Base-by-base conservation (phyloP, 2,329 filamentous ascomycete genomes). In the Sclerotinia borealis region DNA sequence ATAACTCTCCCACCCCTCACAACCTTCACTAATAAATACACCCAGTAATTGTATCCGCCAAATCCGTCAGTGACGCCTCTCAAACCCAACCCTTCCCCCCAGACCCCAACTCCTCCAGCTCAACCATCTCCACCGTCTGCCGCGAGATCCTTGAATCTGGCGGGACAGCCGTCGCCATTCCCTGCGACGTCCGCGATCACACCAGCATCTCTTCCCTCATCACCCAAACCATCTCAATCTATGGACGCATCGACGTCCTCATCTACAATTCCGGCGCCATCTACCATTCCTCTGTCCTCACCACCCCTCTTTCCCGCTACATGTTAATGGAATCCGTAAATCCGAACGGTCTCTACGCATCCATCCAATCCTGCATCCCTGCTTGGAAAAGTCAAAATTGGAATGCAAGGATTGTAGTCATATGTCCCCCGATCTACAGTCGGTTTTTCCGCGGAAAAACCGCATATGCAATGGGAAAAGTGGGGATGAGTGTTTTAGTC, bases 211-310 rank as follows among this genome's bases (percentile, higher is more conserved):
- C 85, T 52, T 68, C 73, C 8, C 79, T 93, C 49, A 77, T 93
- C 2, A 72, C 81, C 22, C 75, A 80, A 60, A 86, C 86, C 0
- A 61, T 63, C 2, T 22, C 29, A 15, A 31, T 19, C 1, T 49
- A 59, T 25, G 31, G 81, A 49, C 83, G 82, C 27, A 78, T 96
- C 4, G 90, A 95, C 72, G 87, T 89, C 0, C 76, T 96, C 2
- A 75, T 95, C 55, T 96, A 96, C 79, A 96, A 95, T 74, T 87
- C 88, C 0, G 91, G 91, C 47, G 91, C 91, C 3, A 92, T 96
- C 68, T 95, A 88, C 87, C 93, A 91, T 90, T 83, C 88, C 0
- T 83, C 88, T 1, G 85, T 96, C 0, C 82, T 86, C 59, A 83
- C 86, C 52, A 93, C 90, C 0, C 87, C 89, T 0, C 78, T 89